Evolutionary conservation across 75 land plant species (phyloP).

Genomic region (Selaginella tamariscina): DNA sequence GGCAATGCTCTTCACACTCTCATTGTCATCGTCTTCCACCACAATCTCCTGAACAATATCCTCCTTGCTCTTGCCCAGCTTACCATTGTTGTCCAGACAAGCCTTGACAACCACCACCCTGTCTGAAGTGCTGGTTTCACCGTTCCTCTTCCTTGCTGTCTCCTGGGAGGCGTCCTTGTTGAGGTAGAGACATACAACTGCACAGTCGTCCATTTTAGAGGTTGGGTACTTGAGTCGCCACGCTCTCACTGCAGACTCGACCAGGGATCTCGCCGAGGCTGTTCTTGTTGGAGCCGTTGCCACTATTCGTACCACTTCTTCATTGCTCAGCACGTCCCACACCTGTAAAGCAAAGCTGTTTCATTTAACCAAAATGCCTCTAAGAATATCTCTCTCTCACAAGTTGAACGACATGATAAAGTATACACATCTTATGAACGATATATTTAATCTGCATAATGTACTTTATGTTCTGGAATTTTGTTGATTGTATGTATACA

Average conservation of each 20-base stretch:
- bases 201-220: conserved; percentile 82
- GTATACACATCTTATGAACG: no score
- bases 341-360: conserved; percentile 52
- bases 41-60: neutral
- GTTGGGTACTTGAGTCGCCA: conserved; percentile 82
- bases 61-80: neutral
- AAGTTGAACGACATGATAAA: no score
- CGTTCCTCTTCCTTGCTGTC: neutral
- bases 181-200: conserved; percentile 68
- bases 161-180: conserved; percentile 14
- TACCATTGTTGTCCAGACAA: neutral
- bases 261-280: conserved; percentile 71
- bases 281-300: conserved; percentile 55
- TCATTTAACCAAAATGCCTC: no score
- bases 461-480: no score
- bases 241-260: conserved; percentile 66
- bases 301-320: conserved; percentile 74
- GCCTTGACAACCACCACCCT: neutral
- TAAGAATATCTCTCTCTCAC: no score
- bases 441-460: no score
- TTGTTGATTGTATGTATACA: no score
- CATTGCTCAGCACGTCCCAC: conserved; percentile 86
- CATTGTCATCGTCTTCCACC: conserved; percentile 5
- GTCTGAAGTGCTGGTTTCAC: neutral
- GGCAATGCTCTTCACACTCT: conserved; percentile 17